phyloP scores from a whole-genome alignment of 1,284 basidiomycete species.

The Schizophyllum amplum region DNA sequence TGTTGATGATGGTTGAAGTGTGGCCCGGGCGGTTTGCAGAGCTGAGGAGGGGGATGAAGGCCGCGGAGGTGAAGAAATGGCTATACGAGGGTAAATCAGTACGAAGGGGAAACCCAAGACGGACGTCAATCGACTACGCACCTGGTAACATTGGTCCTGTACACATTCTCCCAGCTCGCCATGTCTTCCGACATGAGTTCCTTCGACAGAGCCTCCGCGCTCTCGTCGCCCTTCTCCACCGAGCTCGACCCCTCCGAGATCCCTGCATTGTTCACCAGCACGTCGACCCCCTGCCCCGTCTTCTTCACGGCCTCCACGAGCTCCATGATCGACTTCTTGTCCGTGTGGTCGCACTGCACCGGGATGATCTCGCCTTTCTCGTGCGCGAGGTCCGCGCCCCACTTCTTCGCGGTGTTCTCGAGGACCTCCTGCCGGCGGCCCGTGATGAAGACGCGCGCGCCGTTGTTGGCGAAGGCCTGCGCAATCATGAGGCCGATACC shows the following conservation, averaged over 20 bases:
- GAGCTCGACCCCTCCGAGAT: not conserved
- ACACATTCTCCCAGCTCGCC: constrained; percentile 8
- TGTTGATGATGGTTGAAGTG: constrained; percentile 12
- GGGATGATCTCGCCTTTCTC: not conserved
- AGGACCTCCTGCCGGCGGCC: constrained; percentile 22
- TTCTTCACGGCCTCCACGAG: constrained; percentile 19
- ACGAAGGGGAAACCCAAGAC: not conserved
- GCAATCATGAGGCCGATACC: constrained; percentile 32
- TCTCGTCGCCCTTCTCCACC: not conserved
- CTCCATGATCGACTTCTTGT: constrained; percentile 13
- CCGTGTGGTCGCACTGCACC: constrained; percentile 17
- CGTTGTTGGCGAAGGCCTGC: constrained; percentile 31
- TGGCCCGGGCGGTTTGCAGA: constrained; percentile 13
- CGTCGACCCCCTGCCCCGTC: constrained; percentile 22
- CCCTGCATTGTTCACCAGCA: constrained; percentile 20
- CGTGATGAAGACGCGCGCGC: constrained; percentile 36
- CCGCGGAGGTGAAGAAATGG: constrained; percentile 21
- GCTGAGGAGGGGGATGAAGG: constrained; percentile 25
- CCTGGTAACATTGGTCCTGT: constrained; percentile 16
- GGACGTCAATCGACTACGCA: not conserved
- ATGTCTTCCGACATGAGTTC: not conserved
- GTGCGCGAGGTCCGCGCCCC: constrained; percentile 1
- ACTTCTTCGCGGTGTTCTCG: constrained; percentile 13
- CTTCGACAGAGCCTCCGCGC: constrained; percentile 5
- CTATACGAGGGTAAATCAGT: not conserved